Base-by-base conservation (phyloP, 768 basidiomycete species). In the Xerocomus spinulosus region DNA sequence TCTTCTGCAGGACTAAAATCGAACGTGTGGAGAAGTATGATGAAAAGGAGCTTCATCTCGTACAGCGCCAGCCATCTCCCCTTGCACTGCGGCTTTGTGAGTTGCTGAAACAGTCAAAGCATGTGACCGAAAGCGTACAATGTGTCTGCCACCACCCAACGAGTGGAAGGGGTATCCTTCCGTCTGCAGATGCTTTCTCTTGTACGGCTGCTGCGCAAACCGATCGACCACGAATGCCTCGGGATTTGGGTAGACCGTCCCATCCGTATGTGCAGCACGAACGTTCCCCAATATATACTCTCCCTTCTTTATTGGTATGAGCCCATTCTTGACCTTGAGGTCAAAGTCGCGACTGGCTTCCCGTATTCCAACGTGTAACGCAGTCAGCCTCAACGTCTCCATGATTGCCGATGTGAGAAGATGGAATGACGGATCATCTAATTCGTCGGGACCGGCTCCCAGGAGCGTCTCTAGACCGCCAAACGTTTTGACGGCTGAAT, bases 51-150 rank as follows among this genome's bases (percentile, higher is more conserved):
- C 37, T 62, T 60, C 0, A 62, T 59, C 17, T 56, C 46, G 48
- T 62, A 61, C 5, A 61, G 12, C 0, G 59, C 51, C 5, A 62
- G 24, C 60, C 57, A 59, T 37, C 60, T 44, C 13, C 59, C 59
- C 13, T 61, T 61, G 51, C 57, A 61, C 59, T 61, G 9, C 2
- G 0, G 9, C 1, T 29, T 25, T n/a, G 6, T 52, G 2, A 46
- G 29, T 18, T 2, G 6, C 5, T 6, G 6, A 17, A 32, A 12
- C 3, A 0, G 18, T 24, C 14, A 26, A 36, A 14, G 35, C 35
- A 1, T 12, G 17, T 34, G 9, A 29, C 12, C 8, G 7, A 3
- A 15, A 4, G 42, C 61, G 41, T 25, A 62, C 58, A 20, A 48
- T 12, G 42, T 62, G 55, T 5, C 46, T 60, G 0, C 55, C 61